A percentile compares a stretch with the other conserved stretches of the same genome.
phyloP scores from a whole-genome alignment of 148 eudicot species.

The Gaultheria prostrata region DNA sequence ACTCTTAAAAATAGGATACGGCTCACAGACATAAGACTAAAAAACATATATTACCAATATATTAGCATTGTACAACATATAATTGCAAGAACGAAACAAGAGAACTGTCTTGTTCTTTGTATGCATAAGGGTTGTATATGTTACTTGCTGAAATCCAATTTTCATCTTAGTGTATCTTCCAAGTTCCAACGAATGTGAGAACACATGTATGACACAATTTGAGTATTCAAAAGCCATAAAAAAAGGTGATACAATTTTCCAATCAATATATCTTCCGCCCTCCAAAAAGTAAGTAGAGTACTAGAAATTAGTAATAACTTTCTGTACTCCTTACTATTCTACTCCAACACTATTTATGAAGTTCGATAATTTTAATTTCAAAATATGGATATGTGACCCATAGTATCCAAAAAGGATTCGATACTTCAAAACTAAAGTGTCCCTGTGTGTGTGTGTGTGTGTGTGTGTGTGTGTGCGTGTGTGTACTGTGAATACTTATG shows the following conservation, averaged over 20 bases:
- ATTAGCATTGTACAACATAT: not conserved
- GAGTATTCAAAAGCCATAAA: not conserved
- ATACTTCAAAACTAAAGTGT: not conserved
- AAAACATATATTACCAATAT: not conserved
- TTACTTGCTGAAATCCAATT: not conserved
- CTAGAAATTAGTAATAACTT: too few species aligned
- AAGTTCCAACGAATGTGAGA: too few species aligned
- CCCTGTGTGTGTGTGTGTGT: too few species aligned
- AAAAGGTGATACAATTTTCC: not conserved
- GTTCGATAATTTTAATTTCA: too few species aligned
- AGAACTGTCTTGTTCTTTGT: not conserved
- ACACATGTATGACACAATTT: not conserved
- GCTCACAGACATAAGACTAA: not conserved
- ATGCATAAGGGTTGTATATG: not conserved
- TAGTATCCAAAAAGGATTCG: not conserved
- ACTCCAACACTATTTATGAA: too few species aligned
- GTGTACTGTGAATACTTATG: not conserved
- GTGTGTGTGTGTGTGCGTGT: too few species aligned
- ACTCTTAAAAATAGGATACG: not conserved
- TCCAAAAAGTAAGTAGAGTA: too few species aligned
- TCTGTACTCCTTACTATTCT: too few species aligned
- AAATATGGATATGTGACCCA: too few species aligned
- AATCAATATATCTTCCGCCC: too few species aligned
- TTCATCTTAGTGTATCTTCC: too few species aligned
- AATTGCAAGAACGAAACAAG: not conserved